Percentiles rank a stretch among this genome's conserved stretches.
Evolutionary conservation across 495 filamentous ascomycete genomes (phyloP).

Genomic region (Aspergillus conjunctus): DNA sequence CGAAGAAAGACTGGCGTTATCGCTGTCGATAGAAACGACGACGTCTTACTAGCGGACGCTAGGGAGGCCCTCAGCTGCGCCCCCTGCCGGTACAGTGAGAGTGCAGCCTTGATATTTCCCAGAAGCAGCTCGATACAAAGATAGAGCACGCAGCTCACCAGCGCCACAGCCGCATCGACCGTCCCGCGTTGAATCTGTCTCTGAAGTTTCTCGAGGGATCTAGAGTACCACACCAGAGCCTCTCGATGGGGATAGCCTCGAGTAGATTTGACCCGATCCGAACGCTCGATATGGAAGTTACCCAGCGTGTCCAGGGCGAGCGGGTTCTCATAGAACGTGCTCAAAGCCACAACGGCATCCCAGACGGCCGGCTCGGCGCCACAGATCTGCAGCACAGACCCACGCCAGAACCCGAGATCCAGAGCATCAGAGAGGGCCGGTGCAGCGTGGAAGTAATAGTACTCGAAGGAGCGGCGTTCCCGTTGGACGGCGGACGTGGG

Average conservation of each 20-base stretch:
- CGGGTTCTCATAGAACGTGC: conserved; percentile 50
- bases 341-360: conserved; percentile 55
- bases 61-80: conserved; percentile 22
- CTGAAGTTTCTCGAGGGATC: conserved; percentile 43
- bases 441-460: conserved; percentile 52
- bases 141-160: conserved; percentile 55
- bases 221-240: conserved; percentile 45
- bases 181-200: conserved; percentile 32
- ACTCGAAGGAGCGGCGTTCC: conserved; percentile 51
- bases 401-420: conserved; percentile 55
- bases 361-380: conserved; percentile 57
- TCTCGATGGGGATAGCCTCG: too few relatives aligned
- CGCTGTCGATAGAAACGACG: conserved; percentile 18
- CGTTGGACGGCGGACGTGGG: conserved; percentile 11
- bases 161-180: conserved; percentile 39
- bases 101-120: conserved; percentile 47
- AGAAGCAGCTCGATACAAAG: conserved; percentile 57
- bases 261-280: conserved; percentile 17
- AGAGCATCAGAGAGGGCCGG: conserved; percentile 49
- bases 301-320: conserved; percentile 7
- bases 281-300: neutral
- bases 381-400: conserved; percentile 55
- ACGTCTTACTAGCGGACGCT: conserved; percentile 10
- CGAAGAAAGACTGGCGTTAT: conserved; percentile 33
- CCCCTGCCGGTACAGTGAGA: conserved; percentile 46